phyloP scores from a whole-genome alignment of 176 grass and related monocot genomes.

The sorghum (Sorghum bicolor) region Sorghum_bicolor_NCBIv3 NC_012870.2:2635501-2636000 shows the following conservation, averaged over 20 bases:
- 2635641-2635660: constrained; percentile 31
- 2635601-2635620: neutral
- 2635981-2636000: constrained; percentile 62
- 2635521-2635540: no score
- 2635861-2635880: constrained; percentile 61
- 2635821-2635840: constrained; percentile 6
- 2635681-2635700: constrained; percentile 54
- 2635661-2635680: constrained; percentile 45
- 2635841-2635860: constrained; percentile 48
- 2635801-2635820: constrained; percentile 40
- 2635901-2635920: constrained; percentile 37
- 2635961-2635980: constrained; percentile 45
- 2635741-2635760: constrained; percentile 66
- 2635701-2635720: constrained; percentile 60
- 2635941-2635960: constrained; percentile 52
- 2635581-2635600: neutral
- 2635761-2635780: constrained; percentile 43
- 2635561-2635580: no score
- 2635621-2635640: neutral
- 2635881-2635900: constrained; percentile 58
- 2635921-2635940: constrained; percentile 23
- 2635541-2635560: no score
- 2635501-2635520: no score
- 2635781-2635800: constrained; percentile 53
- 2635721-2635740: constrained; percentile 52